Percentiles rank a stretch among this genome's conserved stretches.
phyloP scores from a whole-genome alignment of 164 flowering plant species.

The Magnolia kwangsiensis region DNA sequence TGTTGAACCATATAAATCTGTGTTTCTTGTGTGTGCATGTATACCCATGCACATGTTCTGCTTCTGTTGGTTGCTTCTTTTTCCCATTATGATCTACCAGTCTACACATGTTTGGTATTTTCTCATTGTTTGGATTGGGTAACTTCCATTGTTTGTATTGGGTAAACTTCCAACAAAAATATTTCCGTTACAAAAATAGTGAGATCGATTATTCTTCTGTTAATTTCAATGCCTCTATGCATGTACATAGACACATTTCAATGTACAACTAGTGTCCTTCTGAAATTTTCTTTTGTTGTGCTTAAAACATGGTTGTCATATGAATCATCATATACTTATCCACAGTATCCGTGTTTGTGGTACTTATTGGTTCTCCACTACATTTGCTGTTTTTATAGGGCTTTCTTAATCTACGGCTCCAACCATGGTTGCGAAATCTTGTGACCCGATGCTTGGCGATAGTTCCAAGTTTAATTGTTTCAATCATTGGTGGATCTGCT shows the following conservation, averaged over 20 bases:
- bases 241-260: too few species aligned
- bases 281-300: not conserved
- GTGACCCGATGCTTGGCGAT: slow-evolving; percentile 87
- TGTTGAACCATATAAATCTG: too few species aligned
- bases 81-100: not conserved
- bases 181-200: not conserved
- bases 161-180: not conserved
- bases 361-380: not conserved
- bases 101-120: not conserved
- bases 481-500: slow-evolving; percentile 81
- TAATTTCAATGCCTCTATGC: too few species aligned
- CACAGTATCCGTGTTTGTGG: not conserved
- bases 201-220: not conserved
- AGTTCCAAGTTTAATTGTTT: slow-evolving; percentile 83
- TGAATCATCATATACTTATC: not conserved
- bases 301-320: not conserved
- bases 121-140: not conserved
- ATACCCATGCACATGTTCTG: not conserved
- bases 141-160: too few species aligned
- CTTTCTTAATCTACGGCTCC: slow-evolving; percentile 71
- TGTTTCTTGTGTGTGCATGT: not conserved
- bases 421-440: slow-evolving; percentile 81
- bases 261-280: too few species aligned
- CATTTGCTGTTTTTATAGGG: slow-evolving; percentile 47
- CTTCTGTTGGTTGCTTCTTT: not conserved